Conservation (phyloP, 257 asterid genomes). For the Plantago ovata region DNA sequence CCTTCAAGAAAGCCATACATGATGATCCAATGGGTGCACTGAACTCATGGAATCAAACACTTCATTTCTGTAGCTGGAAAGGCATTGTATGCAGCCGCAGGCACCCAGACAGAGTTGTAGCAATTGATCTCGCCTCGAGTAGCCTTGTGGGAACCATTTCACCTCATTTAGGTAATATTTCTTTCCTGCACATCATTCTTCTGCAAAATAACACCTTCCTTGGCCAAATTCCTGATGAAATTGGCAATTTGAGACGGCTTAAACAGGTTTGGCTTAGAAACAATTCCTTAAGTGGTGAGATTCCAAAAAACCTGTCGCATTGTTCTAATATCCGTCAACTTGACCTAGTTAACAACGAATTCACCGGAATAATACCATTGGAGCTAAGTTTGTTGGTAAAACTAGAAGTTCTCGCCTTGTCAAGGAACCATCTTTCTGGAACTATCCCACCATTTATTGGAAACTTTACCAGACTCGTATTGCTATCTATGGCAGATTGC, state of each 20-base stretch:
- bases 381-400: conserved; percentile 13
- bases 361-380: neutral
- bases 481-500: conserved; percentile 12
- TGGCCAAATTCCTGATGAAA: neutral
- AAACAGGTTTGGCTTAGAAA: neutral
- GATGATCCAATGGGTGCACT: too few species aligned
- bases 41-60: too few species aligned
- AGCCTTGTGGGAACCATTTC: conserved; percentile 3
- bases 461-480: conserved; percentile 14
- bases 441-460: conserved; percentile 17
- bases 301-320: neutral
- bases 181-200: neutral
- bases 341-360: neutral
- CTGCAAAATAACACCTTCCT: neutral
- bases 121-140: too few species aligned
- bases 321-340: neutral
- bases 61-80: too few species aligned
- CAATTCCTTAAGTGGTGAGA: conserved; percentile 2
- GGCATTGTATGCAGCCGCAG: too few species aligned
- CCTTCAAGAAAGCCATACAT: too few species aligned
- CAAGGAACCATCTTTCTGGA: conserved; percentile 22
- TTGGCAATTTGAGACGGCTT: neutral
- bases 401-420: conserved; percentile 18
- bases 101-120: too few species aligned
- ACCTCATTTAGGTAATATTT: conserved; percentile 6